Percentiles rank a stretch among this genome's conserved stretches.
Evolutionary conservation across 179 eudicot genomes (phyloP).

Genomic region (Corrigiola litoralis): DNA sequence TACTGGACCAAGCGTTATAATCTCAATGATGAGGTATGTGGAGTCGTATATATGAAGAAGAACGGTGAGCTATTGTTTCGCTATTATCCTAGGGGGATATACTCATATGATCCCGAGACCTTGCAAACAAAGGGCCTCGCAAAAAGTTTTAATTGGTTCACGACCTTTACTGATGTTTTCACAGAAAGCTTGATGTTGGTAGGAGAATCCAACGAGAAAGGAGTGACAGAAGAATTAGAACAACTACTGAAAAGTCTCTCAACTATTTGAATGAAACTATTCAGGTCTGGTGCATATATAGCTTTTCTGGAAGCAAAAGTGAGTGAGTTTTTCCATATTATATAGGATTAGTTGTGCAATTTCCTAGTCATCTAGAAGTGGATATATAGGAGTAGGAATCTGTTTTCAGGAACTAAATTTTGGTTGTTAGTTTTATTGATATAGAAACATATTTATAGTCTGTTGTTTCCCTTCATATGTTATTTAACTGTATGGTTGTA

Average conservation of each 20-base stretch:
- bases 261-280: neutral
- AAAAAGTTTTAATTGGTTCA: neutral
- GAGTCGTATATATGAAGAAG: neutral
- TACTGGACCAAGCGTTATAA: neutral
- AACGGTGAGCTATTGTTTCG: neutral
- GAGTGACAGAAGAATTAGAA: too few relatives aligned
- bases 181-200: slow-evolving; percentile 3
- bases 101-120: neutral
- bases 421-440: too few relatives aligned
- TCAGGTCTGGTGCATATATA: too few relatives aligned
- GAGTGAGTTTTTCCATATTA: too few relatives aligned
- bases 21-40: neutral
- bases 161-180: neutral
- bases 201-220: neutral
- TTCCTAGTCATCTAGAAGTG: too few relatives aligned
- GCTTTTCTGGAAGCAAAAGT: too few relatives aligned
- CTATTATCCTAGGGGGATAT: neutral
- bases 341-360: too few relatives aligned
- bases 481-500: too few relatives aligned
- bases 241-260: neutral
- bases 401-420: too few relatives aligned
- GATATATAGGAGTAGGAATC: too few relatives aligned
- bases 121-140: neutral
- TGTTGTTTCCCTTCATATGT: too few relatives aligned
- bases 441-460: too few relatives aligned